Conservation (phyloP, 2,329 filamentous ascomycete species). For the Huntiella abstrusa region DNA sequence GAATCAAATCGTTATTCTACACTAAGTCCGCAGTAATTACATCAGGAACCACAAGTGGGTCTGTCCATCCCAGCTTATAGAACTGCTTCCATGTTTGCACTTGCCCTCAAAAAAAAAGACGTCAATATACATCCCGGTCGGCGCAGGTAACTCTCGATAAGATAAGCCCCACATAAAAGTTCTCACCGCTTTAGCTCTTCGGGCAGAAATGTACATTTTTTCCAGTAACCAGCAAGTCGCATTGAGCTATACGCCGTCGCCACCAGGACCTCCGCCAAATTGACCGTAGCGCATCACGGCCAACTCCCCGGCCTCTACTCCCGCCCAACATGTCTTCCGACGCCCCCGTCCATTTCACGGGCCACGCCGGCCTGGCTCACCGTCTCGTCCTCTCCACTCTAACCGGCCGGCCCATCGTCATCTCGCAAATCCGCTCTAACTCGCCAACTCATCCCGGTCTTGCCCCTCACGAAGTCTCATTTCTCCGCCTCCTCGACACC, state of each 20-base stretch:
- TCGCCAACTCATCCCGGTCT: conserved; percentile 79
- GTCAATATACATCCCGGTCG: neutral
- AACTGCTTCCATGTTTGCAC: neutral
- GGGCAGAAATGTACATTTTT: no score
- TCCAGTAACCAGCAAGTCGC: no score
- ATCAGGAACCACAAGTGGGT: no score
- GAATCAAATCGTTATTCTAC: no score
- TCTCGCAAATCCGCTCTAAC: conserved; percentile 79
- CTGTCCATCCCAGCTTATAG: no score
- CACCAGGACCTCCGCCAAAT: no score
- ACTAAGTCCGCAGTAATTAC: no score
- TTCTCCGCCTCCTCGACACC: conserved; percentile 81
- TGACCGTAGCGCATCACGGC: no score
- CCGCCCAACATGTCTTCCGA: conserved; percentile 23
- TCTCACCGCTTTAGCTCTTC: conserved; percentile 6
- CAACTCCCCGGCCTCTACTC: neutral
- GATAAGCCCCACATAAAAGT: conserved; percentile 7
- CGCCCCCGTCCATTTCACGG: conserved; percentile 53
- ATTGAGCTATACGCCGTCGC: no score
- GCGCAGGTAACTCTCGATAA: conserved; percentile 10
- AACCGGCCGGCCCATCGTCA: conserved; percentile 73
- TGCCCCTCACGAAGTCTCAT: conserved; percentile 81
- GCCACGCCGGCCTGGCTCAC: conserved; percentile 64
- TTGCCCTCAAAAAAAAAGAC: neutral
- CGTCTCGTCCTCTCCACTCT: conserved; percentile 81